Percentiles rank a stretch among this genome's conserved stretches.
Conservation (phyloP, 2,329 filamentous ascomycete genomes). For the Macrophomina phaseolina region DNA sequence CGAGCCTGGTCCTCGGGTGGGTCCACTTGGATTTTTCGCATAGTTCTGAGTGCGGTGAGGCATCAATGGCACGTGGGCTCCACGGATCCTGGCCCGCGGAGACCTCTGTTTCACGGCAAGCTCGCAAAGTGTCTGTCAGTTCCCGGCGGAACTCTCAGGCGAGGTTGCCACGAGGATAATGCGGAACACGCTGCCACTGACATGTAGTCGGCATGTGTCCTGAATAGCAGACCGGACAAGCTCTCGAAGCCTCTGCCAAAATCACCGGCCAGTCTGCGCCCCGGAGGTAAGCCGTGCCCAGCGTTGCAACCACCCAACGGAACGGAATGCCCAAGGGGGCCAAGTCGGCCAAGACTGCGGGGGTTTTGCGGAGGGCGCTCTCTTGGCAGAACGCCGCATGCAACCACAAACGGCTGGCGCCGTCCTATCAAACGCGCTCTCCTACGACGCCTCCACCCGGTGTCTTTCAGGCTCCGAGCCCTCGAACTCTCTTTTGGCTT, state of each 20-base stretch:
- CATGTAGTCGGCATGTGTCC: not conserved
- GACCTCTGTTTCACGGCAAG: not conserved
- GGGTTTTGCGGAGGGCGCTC: constrained; percentile 7
- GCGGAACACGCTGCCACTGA: not conserved
- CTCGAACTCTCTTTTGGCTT: constrained; percentile 6
- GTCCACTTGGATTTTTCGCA: not conserved
- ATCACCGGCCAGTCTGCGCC: constrained; percentile 15
- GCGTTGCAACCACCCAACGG: constrained; percentile 18
- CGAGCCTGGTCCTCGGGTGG: not conserved
- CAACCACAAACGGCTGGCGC: constrained; percentile 23
- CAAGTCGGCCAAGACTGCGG: constrained; percentile 20
- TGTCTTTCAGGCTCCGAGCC: not conserved
- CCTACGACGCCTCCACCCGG: not conserved
- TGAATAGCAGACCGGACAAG: constrained; percentile 16
- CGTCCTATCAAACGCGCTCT: constrained; percentile 13
- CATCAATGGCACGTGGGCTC: not conserved
- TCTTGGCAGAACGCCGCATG: constrained; percentile 11
- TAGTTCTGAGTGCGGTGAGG: constrained; percentile 4
- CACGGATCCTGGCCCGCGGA: not conserved
- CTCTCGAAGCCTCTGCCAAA: constrained; percentile 21
- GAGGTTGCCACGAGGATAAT: not conserved
- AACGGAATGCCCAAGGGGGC: constrained; percentile 8
- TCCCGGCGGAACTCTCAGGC: not conserved
- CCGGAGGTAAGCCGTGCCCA: constrained; percentile 26
- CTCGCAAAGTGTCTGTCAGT: not conserved